Conservation (phyloP, 164 flowering plant species). For the Vitis rotundifolia region DNA sequence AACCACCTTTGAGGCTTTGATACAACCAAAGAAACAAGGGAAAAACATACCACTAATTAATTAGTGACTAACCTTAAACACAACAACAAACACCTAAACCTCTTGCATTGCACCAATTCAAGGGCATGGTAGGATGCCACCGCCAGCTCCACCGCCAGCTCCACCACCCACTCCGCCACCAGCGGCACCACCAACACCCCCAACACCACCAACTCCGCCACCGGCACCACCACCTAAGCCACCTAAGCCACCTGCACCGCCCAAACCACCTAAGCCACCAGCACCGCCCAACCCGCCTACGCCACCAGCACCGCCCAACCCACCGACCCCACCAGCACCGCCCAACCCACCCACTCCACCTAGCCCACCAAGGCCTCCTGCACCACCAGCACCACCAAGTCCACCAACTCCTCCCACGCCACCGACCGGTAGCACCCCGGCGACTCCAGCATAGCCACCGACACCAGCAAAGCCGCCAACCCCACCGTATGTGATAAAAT, state of each 20-base stretch:
- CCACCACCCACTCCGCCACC: background rate
- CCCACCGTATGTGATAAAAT: conserved; percentile 37
- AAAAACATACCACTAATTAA: no score
- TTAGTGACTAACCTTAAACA: no score
- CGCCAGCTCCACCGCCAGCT: conserved; percentile 5
- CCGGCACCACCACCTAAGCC: conserved; percentile 9
- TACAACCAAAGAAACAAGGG: no score
- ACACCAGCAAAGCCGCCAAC: conserved; percentile 33
- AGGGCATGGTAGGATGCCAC: conserved; percentile 1
- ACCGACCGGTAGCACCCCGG: conserved; percentile 5
- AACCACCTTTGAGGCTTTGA: no score
- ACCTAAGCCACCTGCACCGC: conserved; percentile 1
- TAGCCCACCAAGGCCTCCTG: conserved; percentile 12
- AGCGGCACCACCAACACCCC: conserved; percentile 3
- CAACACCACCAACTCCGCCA: conserved; percentile 10
- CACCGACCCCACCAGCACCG: conserved; percentile 11
- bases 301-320: conserved; percentile 10
- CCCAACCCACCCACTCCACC: background rate
- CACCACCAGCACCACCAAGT: conserved; percentile 12
- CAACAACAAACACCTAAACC: no score
- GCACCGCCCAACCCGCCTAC: background rate
- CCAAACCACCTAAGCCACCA: background rate
- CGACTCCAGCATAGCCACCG: conserved; percentile 8
- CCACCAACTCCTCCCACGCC: conserved; percentile 24
- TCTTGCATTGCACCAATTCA: background rate